Percentiles rank a stretch among this genome's conserved stretches.
These are phyloP conservation scores for Coprinopsis marcescibilis DNA, from an alignment of 768 basidiomycete genomes.

Conservation along the genomic window DNA sequence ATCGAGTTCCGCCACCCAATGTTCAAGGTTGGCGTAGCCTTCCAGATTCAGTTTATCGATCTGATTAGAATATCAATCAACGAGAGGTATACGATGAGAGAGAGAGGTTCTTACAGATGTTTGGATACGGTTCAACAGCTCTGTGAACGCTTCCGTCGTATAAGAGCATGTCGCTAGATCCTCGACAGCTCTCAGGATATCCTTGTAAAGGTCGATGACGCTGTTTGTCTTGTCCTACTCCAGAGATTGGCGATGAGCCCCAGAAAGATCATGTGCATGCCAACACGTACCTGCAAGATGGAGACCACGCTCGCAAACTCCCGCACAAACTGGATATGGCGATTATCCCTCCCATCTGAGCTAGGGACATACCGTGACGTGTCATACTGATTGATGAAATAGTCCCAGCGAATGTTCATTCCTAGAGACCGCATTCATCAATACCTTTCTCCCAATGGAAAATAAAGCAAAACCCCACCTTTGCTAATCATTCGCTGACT, in stretches of 20 bases:
- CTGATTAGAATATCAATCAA: constrained; percentile 28
- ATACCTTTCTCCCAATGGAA: background rate
- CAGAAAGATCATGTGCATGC: constrained; percentile 7
- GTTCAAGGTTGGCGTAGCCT: constrained; percentile 90
- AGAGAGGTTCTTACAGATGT: constrained; percentile 57
- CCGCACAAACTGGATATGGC: constrained; percentile 90
- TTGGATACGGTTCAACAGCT: constrained; percentile 74
- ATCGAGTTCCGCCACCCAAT: constrained; percentile 84
- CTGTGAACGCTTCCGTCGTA: constrained; percentile 74
- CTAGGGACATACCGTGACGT: constrained; percentile 66
- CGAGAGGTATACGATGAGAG: background rate
- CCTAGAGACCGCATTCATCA: constrained; percentile 39
- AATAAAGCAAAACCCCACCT: constrained; percentile 45
- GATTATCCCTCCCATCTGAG: constrained; percentile 74
- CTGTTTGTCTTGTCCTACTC: constrained; percentile 87
- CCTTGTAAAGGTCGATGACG: constrained; percentile 86
- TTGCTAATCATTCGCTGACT: constrained; percentile 88
- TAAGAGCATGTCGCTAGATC: constrained; percentile 87
- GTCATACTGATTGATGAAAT: constrained; percentile 93
- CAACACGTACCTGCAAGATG: constrained; percentile 62
- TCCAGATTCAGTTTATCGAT: constrained; percentile 94
- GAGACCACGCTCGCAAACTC: constrained; percentile 94
- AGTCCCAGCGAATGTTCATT: constrained; percentile 95
- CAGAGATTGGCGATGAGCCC: background rate
- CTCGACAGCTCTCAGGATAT: constrained; percentile 79